A percentile compares a stretch with the other conserved stretches of the same genome.
Conservation (phyloP, 2,329 filamentous ascomycete species). For the Mycosphaerella sp. region DNA sequence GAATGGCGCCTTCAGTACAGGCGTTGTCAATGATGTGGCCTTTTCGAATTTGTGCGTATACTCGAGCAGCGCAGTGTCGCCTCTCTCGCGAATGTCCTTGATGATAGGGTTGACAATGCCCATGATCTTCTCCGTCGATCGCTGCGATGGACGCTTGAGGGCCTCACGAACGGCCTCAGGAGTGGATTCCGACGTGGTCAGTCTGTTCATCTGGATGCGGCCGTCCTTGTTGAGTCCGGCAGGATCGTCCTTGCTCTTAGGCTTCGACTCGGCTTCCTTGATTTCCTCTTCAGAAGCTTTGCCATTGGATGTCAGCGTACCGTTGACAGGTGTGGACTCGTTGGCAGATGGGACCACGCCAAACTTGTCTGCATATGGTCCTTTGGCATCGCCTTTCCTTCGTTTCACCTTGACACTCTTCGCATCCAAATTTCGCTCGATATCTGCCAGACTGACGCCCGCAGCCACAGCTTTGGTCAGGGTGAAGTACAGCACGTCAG, state of each 20-base stretch:
- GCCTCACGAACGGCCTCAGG: conserved; percentile 62
- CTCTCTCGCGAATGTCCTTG: conserved; percentile 71
- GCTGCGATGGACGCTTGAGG: conserved; percentile 84
- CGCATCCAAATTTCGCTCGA: conserved; percentile 85
- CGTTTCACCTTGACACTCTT: conserved; percentile 96
- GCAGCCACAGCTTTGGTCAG: conserved; percentile 80
- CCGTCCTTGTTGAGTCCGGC: conserved; percentile 43
- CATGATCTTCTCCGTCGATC: conserved; percentile 89
- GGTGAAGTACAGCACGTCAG: conserved; percentile 93
- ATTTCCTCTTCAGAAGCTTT: conserved; percentile 35
- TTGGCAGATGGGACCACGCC: conserved; percentile 46
- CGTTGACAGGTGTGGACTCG: conserved; percentile 39
- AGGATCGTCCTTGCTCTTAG: conserved; percentile 48
- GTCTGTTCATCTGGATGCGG: conserved; percentile 76
- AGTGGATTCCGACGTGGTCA: conserved; percentile 60
- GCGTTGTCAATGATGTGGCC: conserved; percentile 81
- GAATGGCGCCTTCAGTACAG: conserved; percentile 86
- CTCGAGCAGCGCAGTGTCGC: conserved; percentile 79
- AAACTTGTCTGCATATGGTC: conserved; percentile 80
- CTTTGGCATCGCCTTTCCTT: conserved; percentile 88
- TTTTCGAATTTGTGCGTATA: conserved; percentile 99
- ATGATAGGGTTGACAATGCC: conserved; percentile 88
- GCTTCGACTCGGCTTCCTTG: conserved; percentile 48
- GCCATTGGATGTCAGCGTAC: conserved; percentile 20
- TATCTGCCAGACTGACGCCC: conserved; percentile 78